Conservation (phyloP, 2,329 filamentous ascomycete species). For the Diaporthe sp. region DNA sequence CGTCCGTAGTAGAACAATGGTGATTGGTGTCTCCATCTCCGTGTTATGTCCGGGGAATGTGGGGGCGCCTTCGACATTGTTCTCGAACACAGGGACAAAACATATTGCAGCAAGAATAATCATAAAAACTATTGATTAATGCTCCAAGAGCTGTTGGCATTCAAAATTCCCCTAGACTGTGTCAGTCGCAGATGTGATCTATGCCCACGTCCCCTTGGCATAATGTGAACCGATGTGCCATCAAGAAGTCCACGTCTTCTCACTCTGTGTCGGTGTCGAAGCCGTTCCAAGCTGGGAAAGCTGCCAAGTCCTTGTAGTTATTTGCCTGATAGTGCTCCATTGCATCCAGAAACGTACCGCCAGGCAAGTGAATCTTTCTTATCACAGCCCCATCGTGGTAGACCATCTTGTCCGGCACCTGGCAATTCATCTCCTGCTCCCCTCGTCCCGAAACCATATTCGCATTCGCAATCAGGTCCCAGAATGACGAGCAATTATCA, state of each 20-base stretch:
- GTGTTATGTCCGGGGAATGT: background rate
- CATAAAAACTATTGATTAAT: too few relatives aligned
- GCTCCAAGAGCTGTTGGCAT: too few relatives aligned
- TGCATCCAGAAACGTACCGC: background rate
- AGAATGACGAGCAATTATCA: background rate
- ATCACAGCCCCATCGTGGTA: background rate
- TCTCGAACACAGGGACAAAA: background rate
- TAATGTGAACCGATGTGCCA: too few relatives aligned
- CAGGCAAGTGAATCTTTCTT: background rate
- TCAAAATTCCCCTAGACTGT: too few relatives aligned
- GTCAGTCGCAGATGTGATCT: background rate
- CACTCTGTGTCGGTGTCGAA: background rate
- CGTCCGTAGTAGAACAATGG: background rate
- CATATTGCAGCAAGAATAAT: too few relatives aligned
- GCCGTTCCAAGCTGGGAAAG: background rate
- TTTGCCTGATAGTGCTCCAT: background rate
- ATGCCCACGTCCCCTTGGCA: background rate
- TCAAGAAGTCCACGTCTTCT: background rate
- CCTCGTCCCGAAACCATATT: background rate
- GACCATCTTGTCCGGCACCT: background rate
- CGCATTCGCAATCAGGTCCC: background rate
- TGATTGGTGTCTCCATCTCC: background rate
- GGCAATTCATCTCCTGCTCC: background rate
- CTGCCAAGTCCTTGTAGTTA: background rate
- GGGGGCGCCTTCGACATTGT: background rate